These are phyloP conservation scores for Dictyostelium purpureum DNA, from an alignment of 78 protist species.

Conservation along the genomic window DNA sequence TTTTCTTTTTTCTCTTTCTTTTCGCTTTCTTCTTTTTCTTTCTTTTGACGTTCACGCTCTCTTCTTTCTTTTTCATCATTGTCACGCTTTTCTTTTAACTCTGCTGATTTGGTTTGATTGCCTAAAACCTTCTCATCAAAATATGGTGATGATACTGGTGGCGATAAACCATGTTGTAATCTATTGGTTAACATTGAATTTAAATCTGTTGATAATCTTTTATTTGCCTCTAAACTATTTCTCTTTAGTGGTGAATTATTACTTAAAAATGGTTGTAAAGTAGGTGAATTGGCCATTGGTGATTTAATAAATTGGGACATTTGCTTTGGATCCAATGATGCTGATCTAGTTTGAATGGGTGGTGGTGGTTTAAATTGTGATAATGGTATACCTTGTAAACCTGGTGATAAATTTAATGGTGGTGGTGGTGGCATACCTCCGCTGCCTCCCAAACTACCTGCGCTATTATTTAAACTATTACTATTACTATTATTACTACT, in stretches of 20 bases:
- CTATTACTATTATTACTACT: no score
- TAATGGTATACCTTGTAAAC: no score
- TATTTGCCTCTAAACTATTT: not conserved
- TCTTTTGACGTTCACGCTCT: conserved; percentile 19
- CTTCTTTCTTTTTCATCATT: conserved; percentile 44
- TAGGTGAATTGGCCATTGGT: not conserved
- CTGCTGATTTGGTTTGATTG: not conserved
- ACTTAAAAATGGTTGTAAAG: not conserved
- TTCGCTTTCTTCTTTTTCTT: not conserved
- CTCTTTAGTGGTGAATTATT: conserved; percentile 2
- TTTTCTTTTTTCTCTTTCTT: conserved; percentile 35
- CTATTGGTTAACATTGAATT: conserved; percentile 34
- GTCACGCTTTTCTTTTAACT: conserved; percentile 17
- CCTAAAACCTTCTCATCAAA: conserved; percentile 41
- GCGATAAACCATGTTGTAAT: conserved; percentile 56
- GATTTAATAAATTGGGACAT: conserved; percentile 18
- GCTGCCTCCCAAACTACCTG: not conserved
- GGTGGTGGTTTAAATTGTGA: conserved; percentile 26
- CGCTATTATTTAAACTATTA: not conserved
- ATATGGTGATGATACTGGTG: conserved; percentile 61
- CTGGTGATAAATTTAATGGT: not conserved
- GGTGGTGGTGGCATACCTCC: not conserved
- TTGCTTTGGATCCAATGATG: conserved; percentile 54
- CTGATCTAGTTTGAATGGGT: not conserved
- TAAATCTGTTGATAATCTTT: not conserved